Conservation (phyloP, 257 asterid genomes). For the Solanum pinnatisectum region DNA sequence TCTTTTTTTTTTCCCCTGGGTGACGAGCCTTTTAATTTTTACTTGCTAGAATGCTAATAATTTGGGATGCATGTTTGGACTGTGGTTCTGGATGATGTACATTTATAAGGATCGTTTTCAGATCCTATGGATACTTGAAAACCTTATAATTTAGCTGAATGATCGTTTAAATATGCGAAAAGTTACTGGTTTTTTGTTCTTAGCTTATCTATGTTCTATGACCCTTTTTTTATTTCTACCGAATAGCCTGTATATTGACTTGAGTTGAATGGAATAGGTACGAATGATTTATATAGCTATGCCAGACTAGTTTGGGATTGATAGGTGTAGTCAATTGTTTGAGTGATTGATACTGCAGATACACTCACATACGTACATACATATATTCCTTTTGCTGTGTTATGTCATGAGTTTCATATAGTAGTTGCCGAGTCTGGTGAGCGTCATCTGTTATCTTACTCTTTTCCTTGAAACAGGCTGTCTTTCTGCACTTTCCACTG, state of each 20-base stretch:
- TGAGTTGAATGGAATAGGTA: not conserved
- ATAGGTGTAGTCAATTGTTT: not conserved
- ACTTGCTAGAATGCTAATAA: not conserved
- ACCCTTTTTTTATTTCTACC: not conserved
- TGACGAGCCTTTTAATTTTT: not conserved
- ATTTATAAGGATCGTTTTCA: not conserved
- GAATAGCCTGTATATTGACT: not conserved
- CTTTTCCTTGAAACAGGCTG: conserved; percentile 38
- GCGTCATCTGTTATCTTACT: not conserved
- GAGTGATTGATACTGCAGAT: not conserved
- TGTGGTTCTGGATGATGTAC: not conserved
- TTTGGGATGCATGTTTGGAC: not conserved
- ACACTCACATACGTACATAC: not conserved
- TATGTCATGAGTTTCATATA: not conserved
- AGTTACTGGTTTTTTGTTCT: not conserved
- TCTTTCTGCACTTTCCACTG: conserved; percentile 42
- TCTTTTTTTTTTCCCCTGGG: not conserved
- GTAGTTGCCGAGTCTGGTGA: not conserved
- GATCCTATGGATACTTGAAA: not conserved
- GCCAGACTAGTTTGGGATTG: not conserved
- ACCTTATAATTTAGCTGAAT: not conserved
- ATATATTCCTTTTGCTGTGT: not conserved
- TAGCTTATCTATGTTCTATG: not conserved
- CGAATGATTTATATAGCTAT: not conserved
- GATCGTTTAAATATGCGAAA: not conserved